Conservation (phyloP, 129 eudicot species). For the Solidago caesia region DNA sequence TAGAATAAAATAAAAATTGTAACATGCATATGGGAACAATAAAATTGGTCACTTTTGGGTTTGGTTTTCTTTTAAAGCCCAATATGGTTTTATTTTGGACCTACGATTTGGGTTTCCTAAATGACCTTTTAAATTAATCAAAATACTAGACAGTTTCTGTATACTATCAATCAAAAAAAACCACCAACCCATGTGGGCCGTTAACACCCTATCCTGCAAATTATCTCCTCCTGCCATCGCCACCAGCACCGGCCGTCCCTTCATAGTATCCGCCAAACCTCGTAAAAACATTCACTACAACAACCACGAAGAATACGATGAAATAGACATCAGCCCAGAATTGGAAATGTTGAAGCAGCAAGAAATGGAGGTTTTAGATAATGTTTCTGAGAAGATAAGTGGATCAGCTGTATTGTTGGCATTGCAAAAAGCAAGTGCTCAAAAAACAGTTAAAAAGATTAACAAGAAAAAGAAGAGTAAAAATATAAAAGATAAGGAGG, state of each 20-base stretch:
- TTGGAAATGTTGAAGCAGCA: conserved; percentile 9
- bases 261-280: conserved; percentile 25
- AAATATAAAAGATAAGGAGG: neutral
- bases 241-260: conserved; percentile 15
- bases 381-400: conserved; percentile 29
- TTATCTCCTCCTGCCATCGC: conserved; percentile 23
- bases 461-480: conserved; percentile 14
- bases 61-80: no score
- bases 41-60: no score
- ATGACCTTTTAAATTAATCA: no score
- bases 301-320: conserved; percentile 18
- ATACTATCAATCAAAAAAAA: neutral
- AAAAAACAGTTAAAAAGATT: conserved; percentile 29
- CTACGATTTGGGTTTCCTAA: neutral
- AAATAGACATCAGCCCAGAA: conserved; percentile 9
- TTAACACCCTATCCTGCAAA: conserved; percentile 12
- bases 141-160: no score
- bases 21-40: no score
- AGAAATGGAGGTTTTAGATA: conserved; percentile 18
- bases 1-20: no score
- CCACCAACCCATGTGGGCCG: conserved; percentile 39
- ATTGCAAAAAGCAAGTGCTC: conserved; percentile 41
- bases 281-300: conserved; percentile 20
- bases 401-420: conserved; percentile 55
- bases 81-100: neutral